A percentile compares a stretch with the other conserved stretches of the same genome.
Evolutionary conservation across 2,329 filamentous ascomycete genomes (phyloP).

Genomic region (Fusarium continuum): DNA sequence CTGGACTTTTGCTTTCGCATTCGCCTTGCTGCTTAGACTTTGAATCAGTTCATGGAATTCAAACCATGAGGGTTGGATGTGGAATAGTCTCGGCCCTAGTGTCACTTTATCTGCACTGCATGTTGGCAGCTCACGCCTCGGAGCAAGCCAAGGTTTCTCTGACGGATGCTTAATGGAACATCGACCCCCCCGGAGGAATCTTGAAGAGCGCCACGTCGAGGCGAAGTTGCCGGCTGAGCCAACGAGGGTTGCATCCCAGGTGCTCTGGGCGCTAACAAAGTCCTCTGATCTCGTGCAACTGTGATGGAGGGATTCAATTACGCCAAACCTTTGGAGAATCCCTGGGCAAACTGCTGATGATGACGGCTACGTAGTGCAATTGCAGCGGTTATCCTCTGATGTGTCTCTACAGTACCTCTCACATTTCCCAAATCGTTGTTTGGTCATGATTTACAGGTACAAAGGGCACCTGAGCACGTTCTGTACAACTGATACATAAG

Average conservation of each 20-base stretch:
- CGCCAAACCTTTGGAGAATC: conserved; percentile 6
- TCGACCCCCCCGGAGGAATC: no score
- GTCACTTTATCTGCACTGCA: conserved; percentile 1
- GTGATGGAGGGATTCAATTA: conserved; percentile 20
- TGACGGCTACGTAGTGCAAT: conserved; percentile 7
- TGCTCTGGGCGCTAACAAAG: conserved; percentile 31
- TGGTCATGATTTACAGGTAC: conserved; percentile 13
- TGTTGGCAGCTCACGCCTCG: neutral
- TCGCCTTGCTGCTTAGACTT: neutral
- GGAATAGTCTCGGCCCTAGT: conserved; percentile 15
- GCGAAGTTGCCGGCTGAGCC: conserved; percentile 10
- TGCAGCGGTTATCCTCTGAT: neutral
- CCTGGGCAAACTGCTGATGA: conserved; percentile 11
- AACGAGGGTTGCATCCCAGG: conserved; percentile 13
- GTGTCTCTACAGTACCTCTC: neutral
- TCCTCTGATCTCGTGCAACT: conserved; percentile 26
- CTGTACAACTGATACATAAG: conserved; percentile 25
- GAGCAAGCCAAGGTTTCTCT: neutral
- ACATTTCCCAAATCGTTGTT: neutral
- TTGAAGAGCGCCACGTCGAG: conserved; percentile 16
- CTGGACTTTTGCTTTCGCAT: neutral
- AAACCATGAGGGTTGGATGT: conserved; percentile 2
- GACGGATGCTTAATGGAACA: no score
- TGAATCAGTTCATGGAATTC: neutral
- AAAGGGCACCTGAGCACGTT: conserved; percentile 9